Evolutionary conservation across 495 filamentous ascomycete genomes (phyloP), one percentile per base, ranked within the genome.

Genomic region (Hapsidospora chrysogenum): DNA sequence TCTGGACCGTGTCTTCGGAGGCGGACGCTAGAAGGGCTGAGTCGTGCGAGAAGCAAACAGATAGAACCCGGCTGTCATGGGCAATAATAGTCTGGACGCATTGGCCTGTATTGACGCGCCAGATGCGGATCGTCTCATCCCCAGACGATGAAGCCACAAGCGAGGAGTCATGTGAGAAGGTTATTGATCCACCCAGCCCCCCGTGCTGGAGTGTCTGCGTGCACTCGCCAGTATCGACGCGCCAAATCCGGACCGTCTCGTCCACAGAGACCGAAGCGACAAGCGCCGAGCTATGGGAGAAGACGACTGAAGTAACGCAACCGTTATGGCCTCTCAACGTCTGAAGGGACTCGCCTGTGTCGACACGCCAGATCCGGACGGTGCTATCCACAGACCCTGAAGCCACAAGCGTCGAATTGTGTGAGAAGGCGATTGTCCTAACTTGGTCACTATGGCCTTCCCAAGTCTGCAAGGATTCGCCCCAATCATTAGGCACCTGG

Each of bases 371-470:
- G 10, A 31, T 5, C 22, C 17, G 33, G 10, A 35, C 21, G 3
- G 32, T 34, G 1, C 6, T 10, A 22, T 22, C 32, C 1, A 1
- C n/a, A 15, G 32, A 21, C 14, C 5, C 17, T 16, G 33, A 18
- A 26, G 3, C 2, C 6, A 9, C 2, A 26, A 16, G 17, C 17
- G 17, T 11, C 9, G 8, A 19, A 14, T 34, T 18, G 17, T 19
- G 32, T 13, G 35, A 40, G 33, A 48, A 45, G 28, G 18, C 18
- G 2, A 41, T 35, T 5, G 33, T 37, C 6, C 1, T 39, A 16
- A 49, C 29, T 3, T 2, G 0, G 28, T 22, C 26, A 18, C 4
- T 31, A 23, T 47, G 44, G 17, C 47, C 40, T 15, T 44, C 33
- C n/a, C 47, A 35, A 17, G 15, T 39, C 21, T 45, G 42, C 4